Evolutionary conservation across 2,329 filamentous ascomycete genomes (phyloP), one percentile per base, ranked within the genome.

Genomic region (Exophiala alcalophila): DNA sequence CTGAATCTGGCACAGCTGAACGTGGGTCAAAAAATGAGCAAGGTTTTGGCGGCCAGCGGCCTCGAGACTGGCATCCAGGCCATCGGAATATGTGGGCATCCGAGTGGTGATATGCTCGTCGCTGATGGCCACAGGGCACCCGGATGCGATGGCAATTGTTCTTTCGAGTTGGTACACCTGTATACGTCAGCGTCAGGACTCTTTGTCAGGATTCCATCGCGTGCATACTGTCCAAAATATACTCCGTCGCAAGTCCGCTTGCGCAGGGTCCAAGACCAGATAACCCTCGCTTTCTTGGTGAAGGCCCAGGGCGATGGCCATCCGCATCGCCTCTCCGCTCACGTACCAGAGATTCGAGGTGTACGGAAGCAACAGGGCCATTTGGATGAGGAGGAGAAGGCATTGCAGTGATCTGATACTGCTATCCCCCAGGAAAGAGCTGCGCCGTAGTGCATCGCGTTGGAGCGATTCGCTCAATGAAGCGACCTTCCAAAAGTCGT

Each of bases 51-150:
- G n/a, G 4, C 16, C 19, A 9, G 29, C 5, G 14, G 29, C 16
- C 29, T n/a, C 29, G 16, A 15, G 29, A 12, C 14, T 5, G 16
- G 29, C 16, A 11, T 25, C 23, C 23, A 25, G n/a, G 7, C 7
- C n/a, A 25, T 25, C 23, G 23, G 23, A 7, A 25, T 25, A 7
- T n/a, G 23, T 16, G 5, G 29, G 29, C 29, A 11, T 24, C 19
- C 27, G 8, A 29, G 38, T 24, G 24, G 11, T 9, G 48, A 47
- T 7, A 15, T 44, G 19, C 11, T 56, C 14, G 30, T 57, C n/a
- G 21, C 39, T 4, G 54, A 59, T 27, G 53, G 55, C 16, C 4
- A 32, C 12, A 5, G 29, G 11, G 6, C 29, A 15, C 11, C 16
- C 11, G 5, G 29, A 11, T 4, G 29, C 16, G 5, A 32, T 16